Percentiles rank a stretch among this genome's conserved stretches.
Evolutionary conservation across 176 grass and related monocot genomes (phyloP).

Genomic region (Oryza rufipogon): DNA sequence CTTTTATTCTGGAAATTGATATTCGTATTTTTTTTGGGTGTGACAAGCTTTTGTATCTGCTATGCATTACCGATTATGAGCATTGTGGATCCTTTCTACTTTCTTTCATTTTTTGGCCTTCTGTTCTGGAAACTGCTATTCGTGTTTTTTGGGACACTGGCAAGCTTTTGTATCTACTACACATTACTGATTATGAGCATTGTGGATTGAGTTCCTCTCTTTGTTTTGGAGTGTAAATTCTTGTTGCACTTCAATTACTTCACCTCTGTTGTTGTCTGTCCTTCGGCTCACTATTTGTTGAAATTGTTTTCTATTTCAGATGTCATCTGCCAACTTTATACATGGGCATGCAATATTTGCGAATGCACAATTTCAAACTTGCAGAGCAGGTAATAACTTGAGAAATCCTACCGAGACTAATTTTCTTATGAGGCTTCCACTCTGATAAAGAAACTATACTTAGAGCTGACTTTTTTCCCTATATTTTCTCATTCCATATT

Average conservation of each 20-base stretch:
- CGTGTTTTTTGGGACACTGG: background rate
- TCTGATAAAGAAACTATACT: slow-evolving; percentile 16
- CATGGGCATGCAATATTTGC: slow-evolving; percentile 93
- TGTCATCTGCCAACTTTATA: slow-evolving; percentile 97
- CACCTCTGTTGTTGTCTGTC: background rate
- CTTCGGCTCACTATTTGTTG: slow-evolving; percentile 38
- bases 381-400: slow-evolving; percentile 83
- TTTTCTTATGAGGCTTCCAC: slow-evolving; percentile 3
- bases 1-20: slow-evolving; percentile 2
- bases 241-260: slow-evolving; percentile 15
- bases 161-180: background rate
- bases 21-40: background rate
- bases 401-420: background rate
- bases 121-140: background rate
- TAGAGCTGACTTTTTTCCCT: background rate
- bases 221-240: slow-evolving; percentile 20
- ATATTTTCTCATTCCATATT: background rate
- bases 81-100: slow-evolving; percentile 2
- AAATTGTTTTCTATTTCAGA: slow-evolving; percentile 55
- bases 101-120: background rate
- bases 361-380: slow-evolving; percentile 92
- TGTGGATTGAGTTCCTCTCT: background rate
- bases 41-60: background rate
- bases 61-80: background rate
- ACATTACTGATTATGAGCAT: background rate